Conservation (phyloP, 257 asterid genomes). For the Thymus quinquecostatus region DNA sequence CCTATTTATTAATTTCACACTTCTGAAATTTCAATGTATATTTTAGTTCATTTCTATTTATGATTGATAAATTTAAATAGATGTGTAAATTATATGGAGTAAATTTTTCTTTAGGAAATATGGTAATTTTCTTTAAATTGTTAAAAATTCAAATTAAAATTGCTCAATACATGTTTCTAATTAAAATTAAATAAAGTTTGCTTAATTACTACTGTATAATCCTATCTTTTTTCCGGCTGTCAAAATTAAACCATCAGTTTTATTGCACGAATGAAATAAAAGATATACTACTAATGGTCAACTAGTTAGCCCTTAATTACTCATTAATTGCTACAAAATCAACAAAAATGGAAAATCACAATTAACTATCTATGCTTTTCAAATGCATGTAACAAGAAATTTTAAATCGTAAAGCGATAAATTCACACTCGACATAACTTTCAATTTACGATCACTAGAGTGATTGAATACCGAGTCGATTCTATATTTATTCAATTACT, state of each 20-base stretch:
- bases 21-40: background rate
- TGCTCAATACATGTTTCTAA: background rate
- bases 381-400: no score
- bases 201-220: no score
- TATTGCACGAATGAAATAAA: background rate
- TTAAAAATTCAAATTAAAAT: background rate
- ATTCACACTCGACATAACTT: no score
- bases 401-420: no score
- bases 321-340: background rate
- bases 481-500: background rate
- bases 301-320: background rate
- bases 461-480: background rate
- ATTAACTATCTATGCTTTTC: no score
- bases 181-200: background rate
- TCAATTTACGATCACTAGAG: no score
- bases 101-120: no score
- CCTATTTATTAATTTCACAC: background rate
- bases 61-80: background rate
- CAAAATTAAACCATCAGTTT: slow-evolving; percentile 6
- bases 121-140: no score
- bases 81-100: background rate
- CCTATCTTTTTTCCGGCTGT: background rate
- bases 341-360: background rate
- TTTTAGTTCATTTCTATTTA: background rate
- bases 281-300: background rate